Evolutionary conservation across 345 rosid genomes (phyloP).

Genomic region (Leavenworthia alabamica): DNA sequence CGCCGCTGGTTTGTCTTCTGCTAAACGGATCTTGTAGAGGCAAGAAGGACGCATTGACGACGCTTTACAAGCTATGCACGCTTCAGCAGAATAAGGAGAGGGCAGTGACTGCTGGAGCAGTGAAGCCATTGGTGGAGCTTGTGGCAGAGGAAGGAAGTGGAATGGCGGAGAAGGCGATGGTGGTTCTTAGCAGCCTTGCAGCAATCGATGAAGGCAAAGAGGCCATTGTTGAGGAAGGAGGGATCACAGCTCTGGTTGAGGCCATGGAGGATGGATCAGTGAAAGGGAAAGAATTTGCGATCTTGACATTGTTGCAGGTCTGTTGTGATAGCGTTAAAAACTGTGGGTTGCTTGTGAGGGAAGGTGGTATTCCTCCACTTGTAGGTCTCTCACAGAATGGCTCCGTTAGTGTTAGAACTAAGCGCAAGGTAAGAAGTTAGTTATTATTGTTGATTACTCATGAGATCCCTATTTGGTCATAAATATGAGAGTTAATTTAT

Average conservation of each 20-base stretch:
- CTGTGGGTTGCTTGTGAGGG: constrained; percentile 83
- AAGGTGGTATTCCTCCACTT: constrained; percentile 98
- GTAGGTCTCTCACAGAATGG: constrained; percentile 91
- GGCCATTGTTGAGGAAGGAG: constrained; percentile 81
- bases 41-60: constrained; percentile 81
- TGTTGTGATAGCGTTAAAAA: constrained; percentile 67
- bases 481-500: no score
- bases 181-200: constrained; percentile 70
- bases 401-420: constrained; percentile 52
- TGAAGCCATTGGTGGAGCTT: constrained; percentile 74
- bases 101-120: constrained; percentile 84
- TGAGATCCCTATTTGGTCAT: no score
- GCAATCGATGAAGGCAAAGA: constrained; percentile 66
- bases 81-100: constrained; percentile 78
- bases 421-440: constrained; percentile 53
- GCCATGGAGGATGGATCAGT: constrained; percentile 80
- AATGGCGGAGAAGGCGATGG: constrained; percentile 98
- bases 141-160: constrained; percentile 75
- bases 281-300: constrained; percentile 88
- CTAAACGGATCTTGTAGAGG: constrained; percentile 75
- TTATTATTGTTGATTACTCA: no score
- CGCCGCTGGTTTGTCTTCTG: constrained; percentile 81
- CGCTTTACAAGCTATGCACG: constrained; percentile 86
- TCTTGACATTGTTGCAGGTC: constrained; percentile 69
- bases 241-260: constrained; percentile 83